Conservation (phyloP, 179 eudicot genomes). For the Spergularia azorica region DNA sequence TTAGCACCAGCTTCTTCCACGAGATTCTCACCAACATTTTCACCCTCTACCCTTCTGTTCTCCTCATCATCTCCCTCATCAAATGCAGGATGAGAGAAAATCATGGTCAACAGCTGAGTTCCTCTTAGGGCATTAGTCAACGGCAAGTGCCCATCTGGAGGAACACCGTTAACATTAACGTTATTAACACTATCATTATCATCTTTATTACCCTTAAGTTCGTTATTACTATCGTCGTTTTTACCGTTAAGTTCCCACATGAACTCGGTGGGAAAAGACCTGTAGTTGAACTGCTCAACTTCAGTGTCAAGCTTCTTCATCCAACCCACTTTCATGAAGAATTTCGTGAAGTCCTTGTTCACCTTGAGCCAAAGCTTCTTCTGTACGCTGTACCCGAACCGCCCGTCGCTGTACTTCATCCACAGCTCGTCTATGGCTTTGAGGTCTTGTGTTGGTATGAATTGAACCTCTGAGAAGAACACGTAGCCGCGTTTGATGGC, state of each 20-base stretch:
- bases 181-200: constrained; percentile 3
- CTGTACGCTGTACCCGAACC: constrained; percentile 84
- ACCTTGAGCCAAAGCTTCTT: constrained; percentile 58
- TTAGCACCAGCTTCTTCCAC: constrained; percentile 22
- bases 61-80: constrained; percentile 40
- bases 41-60: constrained; percentile 22
- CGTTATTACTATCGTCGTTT: background rate
- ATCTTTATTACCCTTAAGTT: constrained; percentile 1
- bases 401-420: constrained; percentile 46
- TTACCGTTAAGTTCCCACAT: constrained; percentile 56
- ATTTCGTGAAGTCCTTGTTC: constrained; percentile 57
- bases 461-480: constrained; percentile 88
- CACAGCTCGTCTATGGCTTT: constrained; percentile 63
- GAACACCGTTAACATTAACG: constrained; percentile 13
- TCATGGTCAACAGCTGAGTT: constrained; percentile 62
- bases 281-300: constrained; percentile 74
- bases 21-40: constrained; percentile 18
- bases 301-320: constrained; percentile 91
- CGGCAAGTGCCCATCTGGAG: constrained; percentile 89
- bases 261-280: constrained; percentile 76
- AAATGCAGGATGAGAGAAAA: constrained; percentile 78
- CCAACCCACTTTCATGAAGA: constrained; percentile 82
- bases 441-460: constrained; percentile 55
- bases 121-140: constrained; percentile 92
- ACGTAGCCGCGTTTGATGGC: constrained; percentile 78